A percentile compares a stretch with the other conserved stretches of the same genome.
Conservation (phyloP, 805 yeast species). For the Naumovozyma castellii region DNA sequence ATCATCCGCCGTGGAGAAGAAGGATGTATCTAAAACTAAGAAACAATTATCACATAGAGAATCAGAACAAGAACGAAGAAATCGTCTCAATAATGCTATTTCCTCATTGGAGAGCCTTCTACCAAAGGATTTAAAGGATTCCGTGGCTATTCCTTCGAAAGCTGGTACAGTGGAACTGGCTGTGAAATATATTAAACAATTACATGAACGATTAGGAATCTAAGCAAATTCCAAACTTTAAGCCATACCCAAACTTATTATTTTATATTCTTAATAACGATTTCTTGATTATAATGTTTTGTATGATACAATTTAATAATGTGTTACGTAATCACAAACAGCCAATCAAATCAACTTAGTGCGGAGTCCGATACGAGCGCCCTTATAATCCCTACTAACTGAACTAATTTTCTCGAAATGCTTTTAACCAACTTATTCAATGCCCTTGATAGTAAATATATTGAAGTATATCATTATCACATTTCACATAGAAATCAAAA, state of each 20-base stretch:
- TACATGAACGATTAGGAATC: conserved; percentile 3
- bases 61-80: conserved; percentile 94
- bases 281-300: background rate
- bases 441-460: too few relatives aligned
- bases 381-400: too few relatives aligned
- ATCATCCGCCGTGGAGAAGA: conserved; percentile 1
- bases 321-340: background rate
- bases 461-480: too few relatives aligned
- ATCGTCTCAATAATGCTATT: conserved; percentile 82
- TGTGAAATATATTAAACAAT: conserved; percentile 48
- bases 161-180: conserved; percentile 95
- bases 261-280: background rate
- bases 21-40: conserved; percentile 8
- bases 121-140: conserved; percentile 51
- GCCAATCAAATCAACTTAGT: background rate
- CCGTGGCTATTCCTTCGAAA: conserved; percentile 64
- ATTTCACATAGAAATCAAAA: too few relatives aligned
- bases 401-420: background rate
- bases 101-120: conserved; percentile 61
- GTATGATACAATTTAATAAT: background rate
- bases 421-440: too few relatives aligned
- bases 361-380: background rate
- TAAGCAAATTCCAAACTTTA: too few relatives aligned
- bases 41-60: conserved; percentile 55
- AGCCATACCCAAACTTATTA: background rate